Percentiles rank a stretch among this genome's conserved stretches.
phyloP scores from a whole-genome alignment of 2,329 filamentous ascomycete genomes.

The Calonectria fujianensis region DNA sequence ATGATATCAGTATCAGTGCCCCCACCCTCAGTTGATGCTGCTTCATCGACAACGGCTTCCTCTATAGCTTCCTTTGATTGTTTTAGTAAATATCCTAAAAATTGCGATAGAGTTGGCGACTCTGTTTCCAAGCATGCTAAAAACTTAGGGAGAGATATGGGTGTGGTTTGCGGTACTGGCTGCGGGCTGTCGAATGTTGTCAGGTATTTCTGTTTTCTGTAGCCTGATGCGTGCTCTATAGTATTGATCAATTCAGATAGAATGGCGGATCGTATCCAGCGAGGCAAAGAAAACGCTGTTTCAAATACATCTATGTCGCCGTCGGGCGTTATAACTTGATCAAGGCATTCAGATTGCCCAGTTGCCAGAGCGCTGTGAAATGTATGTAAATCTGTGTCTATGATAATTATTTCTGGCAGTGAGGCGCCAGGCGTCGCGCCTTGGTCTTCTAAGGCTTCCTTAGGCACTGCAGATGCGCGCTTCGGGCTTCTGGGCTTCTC shows the following conservation, averaged over 20 bases:
- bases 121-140: background rate
- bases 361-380: background rate
- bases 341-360: background rate
- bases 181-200: background rate
- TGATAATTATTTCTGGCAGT: no score
- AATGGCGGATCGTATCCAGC: constrained; percentile 3
- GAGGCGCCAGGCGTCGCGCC: no score
- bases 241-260: background rate
- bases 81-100: background rate
- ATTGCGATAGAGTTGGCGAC: background rate
- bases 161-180: background rate
- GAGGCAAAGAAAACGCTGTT: background rate
- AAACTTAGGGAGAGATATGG: background rate
- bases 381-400: background rate
- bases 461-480: background rate
- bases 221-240: background rate
- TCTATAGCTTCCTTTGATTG: background rate
- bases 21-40: background rate
- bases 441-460: background rate
- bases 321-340: background rate
- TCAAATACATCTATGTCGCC: background rate
- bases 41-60: background rate
- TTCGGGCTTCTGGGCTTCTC: background rate
- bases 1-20: background rate
- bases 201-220: constrained; percentile 5